These are phyloP conservation scores for Arabidopsis thaliana DNA, from an alignment of 345 rosid species.

Conservation along the genomic window DNA sequence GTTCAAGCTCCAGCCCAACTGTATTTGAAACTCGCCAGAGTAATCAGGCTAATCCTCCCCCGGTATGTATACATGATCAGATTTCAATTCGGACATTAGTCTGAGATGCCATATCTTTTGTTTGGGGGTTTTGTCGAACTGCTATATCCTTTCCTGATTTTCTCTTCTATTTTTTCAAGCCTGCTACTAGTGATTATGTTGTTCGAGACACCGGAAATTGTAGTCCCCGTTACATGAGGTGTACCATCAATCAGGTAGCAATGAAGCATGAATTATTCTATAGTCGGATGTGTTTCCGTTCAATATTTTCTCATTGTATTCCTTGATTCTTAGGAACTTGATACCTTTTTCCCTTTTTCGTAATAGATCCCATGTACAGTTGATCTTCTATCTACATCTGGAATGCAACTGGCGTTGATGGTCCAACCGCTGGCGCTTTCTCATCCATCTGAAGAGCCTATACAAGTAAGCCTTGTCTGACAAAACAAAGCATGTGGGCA, in stretches of 20 bases:
- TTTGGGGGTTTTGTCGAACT: slow-evolving; percentile 27
- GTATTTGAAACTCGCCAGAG: slow-evolving; percentile 85
- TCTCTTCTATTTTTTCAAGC: slow-evolving; percentile 57
- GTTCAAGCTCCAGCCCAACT: slow-evolving; percentile 67
- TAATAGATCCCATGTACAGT: slow-evolving; percentile 92
- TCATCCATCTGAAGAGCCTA: slow-evolving; percentile 95
- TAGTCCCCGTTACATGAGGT: slow-evolving; percentile 99
- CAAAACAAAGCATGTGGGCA: slow-evolving; percentile 5
- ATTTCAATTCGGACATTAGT: slow-evolving; percentile 25
- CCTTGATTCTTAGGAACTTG: slow-evolving; percentile 14
- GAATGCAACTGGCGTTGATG: slow-evolving; percentile 90
- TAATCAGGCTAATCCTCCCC: slow-evolving; percentile 91
- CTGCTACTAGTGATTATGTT: slow-evolving; percentile 89
- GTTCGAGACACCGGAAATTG: slow-evolving; percentile 90
- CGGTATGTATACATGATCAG: slow-evolving; percentile 57
- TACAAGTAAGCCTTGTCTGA: slow-evolving; percentile 63
- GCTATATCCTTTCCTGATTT: slow-evolving; percentile 26
- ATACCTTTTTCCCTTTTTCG: slow-evolving; percentile 12
- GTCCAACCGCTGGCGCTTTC: slow-evolving; percentile 97
- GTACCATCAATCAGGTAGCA: slow-evolving; percentile 92
- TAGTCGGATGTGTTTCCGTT: slow-evolving; percentile 14
- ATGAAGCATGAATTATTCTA: slow-evolving; percentile 23
- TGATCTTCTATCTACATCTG: slow-evolving; percentile 93
- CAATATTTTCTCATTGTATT: slow-evolving; percentile 3
- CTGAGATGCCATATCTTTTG: slow-evolving; percentile 23